These are phyloP conservation scores for Boeremia exigua DNA, from an alignment of 2,329 filamentous ascomycete species.

Conservation along the genomic window DNA sequence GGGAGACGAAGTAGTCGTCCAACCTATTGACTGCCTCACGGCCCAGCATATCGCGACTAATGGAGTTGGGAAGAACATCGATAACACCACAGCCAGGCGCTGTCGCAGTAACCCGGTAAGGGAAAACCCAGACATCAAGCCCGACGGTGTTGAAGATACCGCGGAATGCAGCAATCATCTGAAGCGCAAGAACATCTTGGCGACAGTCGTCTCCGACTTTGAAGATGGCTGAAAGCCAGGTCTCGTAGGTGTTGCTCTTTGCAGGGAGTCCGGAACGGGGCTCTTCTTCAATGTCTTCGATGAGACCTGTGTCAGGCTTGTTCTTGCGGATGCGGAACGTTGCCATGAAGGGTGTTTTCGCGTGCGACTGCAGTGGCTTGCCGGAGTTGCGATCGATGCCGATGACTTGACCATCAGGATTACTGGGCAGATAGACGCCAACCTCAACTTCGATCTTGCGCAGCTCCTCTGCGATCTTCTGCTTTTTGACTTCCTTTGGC, in stretches of 20 bases:
- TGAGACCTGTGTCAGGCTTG: constrained; percentile 51
- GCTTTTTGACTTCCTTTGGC: constrained; percentile 95
- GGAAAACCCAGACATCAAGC: constrained; percentile 94
- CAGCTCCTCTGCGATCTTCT: constrained; percentile 98
- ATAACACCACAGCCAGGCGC: constrained; percentile 98
- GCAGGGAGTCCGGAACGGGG: constrained; percentile 39
- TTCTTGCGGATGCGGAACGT: constrained; percentile 96
- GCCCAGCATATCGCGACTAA: constrained; percentile 97
- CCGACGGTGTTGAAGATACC: constrained; percentile 96
- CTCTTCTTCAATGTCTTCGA: constrained; percentile 42
- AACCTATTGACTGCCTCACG: constrained; percentile 97
- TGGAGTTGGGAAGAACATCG: constrained; percentile 95
- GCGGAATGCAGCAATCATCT: constrained; percentile 97
- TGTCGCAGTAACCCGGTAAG: constrained; percentile 95
- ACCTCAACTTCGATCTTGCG: constrained; percentile 97
- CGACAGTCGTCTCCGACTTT: constrained; percentile 99
- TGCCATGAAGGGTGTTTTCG: constrained; percentile 98
- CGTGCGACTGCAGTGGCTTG: constrained; percentile 95
- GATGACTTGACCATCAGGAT: constrained; percentile 95
- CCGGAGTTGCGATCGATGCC: constrained; percentile 98
- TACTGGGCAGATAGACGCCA: constrained; percentile 95
- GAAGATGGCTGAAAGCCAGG: constrained; percentile 99
- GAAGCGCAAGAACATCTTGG: constrained; percentile 93
- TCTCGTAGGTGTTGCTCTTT: constrained; percentile 72
- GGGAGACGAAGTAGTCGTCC: constrained; percentile 97